Evolutionary conservation across 1,139 yeast species (phyloP), one percentile per base, ranked within the genome.

Genomic region (Geotrichum cucujoidarum): DNA sequence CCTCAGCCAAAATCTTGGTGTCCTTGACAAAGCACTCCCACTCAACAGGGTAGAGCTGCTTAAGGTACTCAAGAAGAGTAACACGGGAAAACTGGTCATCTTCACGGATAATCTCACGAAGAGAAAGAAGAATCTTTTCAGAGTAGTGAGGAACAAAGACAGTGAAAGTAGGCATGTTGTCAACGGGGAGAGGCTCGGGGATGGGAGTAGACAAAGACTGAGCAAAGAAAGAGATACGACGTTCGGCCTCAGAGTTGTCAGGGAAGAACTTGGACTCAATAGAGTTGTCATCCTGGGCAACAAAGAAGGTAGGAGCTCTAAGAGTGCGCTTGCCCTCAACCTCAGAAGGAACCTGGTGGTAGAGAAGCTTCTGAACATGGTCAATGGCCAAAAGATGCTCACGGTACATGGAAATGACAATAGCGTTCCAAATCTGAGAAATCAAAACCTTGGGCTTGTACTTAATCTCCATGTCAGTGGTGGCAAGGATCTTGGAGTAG

Each of bases 21-120:
- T 92, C 98, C 74, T 92, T 92, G 57, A 92, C 98, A 62, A 92
- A 92, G 72, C 97, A 90, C 60, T 92, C 98, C 98, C 98, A 92
- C 74, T 92, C 98, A 57, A 92, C 95, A 45, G 97, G 97, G 68
- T 92, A 97, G 63, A 92, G 78, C 74, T 92, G 98, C 72, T 92
- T 92, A 76, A 92, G 80, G 69, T 92, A 92, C 74, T 92, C 98
- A 68, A 92, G 78, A 60, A 92, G 75, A 17, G 98, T 92, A 54
- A 92, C 97, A 72, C 97, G 85, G 27, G 98, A 88, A 70, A 87
- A 90, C 72, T 92, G 97, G 69, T 94, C 97, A 68, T 92, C 98
- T 73, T 92, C 98, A 70, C 97, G 88, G 65, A 92, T 92, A 71
- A 92, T 92, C 73, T 92, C 98, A 71, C 95, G 87, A 68, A 92